Base-by-base conservation (phyloP, 768 basidiomycete species). In the Trametes cingulata region DNA sequence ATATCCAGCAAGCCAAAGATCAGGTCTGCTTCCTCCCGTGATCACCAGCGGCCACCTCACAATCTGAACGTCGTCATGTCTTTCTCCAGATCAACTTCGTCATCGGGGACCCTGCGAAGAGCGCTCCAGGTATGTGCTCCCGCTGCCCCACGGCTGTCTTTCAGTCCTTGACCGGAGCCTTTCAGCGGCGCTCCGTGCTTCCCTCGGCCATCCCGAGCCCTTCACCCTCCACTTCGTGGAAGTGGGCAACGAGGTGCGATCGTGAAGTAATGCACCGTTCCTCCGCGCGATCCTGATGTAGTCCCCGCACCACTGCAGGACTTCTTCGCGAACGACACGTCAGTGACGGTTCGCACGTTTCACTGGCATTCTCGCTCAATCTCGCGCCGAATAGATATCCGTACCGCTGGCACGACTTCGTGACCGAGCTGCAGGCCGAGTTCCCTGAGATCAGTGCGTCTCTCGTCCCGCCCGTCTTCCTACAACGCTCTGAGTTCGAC, bases 1-100 rank as follows among this genome's bases (percentile, higher is more conserved):
- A 80, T 64, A 82, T 87, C 39, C 79, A 85, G 67, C 75, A 79
- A 63, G 84, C 84, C 0, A 77, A 78, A 25, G 78, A 84, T 61
- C 84, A 86, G 75, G 81, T 79, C 63, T 17, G 63, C 71, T 48
- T 70, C 69, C 27, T 70, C 48, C 55, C 60, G 60, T 55, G 55
- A 36, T 37, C 50, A 43, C 49, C 60, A 50, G 60, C 10, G n/a
- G n/a, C n/a, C n/a, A n/a, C n/a, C n/a, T n/a, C 29, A 49, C 19
- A 27, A 33, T 19, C 6, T 39, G 27, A 12, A 54, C 49, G 48
- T 24, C 24, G 46, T 27, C 3, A 20, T 17, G 25, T 24, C 13
- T 41, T 54, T 41, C 27, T 25, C 60, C 53, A 83, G 78, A 84
- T 85, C 60, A 83, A 85, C 67, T 87, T 86, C 60, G 84, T 80